Conservation (phyloP, 176 grass and related monocot genomes). For the Eremochloa ophiuroides region DNA sequence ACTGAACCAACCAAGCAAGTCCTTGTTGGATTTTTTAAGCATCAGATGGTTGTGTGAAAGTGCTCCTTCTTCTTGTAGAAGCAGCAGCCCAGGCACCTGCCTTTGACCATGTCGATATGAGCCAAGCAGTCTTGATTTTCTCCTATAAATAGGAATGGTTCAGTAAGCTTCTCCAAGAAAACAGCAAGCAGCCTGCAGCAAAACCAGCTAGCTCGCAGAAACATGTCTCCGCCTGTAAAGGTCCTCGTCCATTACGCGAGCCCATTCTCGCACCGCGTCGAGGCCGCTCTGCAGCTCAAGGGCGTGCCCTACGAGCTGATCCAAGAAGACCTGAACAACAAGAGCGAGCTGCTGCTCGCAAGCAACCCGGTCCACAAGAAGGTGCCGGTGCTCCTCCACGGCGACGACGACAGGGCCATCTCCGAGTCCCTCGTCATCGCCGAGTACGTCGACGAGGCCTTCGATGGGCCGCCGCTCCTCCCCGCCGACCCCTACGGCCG, state of each 20-base stretch:
- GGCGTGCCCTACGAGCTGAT: slow-evolving; percentile 32
- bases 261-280: slow-evolving; percentile 13
- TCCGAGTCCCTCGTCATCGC: slow-evolving; percentile 33
- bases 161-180: not conserved
- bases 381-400: too few species aligned
- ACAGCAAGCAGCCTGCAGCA: not conserved
- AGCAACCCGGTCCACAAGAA: slow-evolving; percentile 44
- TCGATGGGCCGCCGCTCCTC: not conserved
- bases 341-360: slow-evolving; percentile 40
- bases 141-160: not conserved
- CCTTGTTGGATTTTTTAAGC: too few species aligned
- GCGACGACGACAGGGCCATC: slow-evolving; percentile 10
- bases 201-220: not conserved
- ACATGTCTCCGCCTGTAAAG: slow-evolving; percentile 21
- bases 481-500: slow-evolving; percentile 1
- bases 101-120: not conserved
- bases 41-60: too few species aligned
- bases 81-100: too few species aligned
- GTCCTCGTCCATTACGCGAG: slow-evolving; percentile 4
- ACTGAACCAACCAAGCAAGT: too few species aligned
- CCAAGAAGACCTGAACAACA: slow-evolving; percentile 25
- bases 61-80: too few species aligned
- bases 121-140: not conserved
- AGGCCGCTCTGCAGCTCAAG: slow-evolving; percentile 31
- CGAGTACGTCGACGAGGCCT: slow-evolving; percentile 44